Evolutionary conservation across 23 red algal genomes (phyloP).

Genomic region (Chondrus crispus): DNA sequence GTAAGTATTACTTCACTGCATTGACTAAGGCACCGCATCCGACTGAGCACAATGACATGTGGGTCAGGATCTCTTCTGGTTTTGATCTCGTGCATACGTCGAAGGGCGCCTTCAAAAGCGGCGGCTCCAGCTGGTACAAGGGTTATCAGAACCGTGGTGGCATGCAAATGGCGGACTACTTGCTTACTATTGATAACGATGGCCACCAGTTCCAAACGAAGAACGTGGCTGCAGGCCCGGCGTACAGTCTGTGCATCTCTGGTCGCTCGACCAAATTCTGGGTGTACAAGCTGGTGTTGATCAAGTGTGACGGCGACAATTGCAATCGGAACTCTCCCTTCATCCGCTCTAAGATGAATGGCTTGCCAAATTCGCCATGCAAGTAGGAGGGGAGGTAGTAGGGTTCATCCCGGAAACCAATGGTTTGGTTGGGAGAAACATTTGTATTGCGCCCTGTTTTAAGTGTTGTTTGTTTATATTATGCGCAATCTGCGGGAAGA

Average conservation of each 20-base stretch:
- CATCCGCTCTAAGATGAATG: too few species aligned
- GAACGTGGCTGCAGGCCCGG: background rate
- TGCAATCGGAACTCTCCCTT: too few species aligned
- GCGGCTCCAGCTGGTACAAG: conserved; percentile 50
- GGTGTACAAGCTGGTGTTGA: conserved; percentile 18
- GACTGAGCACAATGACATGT: conserved; percentile 69
- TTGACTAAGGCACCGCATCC: conserved; percentile 45
- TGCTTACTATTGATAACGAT: conserved; percentile 56
- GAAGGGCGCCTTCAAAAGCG: background rate
- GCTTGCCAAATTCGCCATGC: too few species aligned
- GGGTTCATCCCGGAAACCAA: too few species aligned
- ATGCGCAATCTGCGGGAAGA: too few species aligned
- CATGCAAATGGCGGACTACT: conserved; percentile 11
- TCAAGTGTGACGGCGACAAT: conserved; percentile 8
- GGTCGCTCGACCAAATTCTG: conserved; percentile 46
- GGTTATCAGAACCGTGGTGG: conserved; percentile 54
- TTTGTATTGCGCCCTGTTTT: too few species aligned
- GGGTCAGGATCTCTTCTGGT: conserved; percentile 32
- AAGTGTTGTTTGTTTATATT: too few species aligned
- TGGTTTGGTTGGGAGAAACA: too few species aligned
- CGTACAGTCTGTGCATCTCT: conserved; percentile 18
- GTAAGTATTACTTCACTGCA: conserved; percentile 39
- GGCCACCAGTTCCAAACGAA: conserved; percentile 41
- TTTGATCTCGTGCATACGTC: background rate
- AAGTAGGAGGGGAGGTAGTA: too few species aligned